Base-by-base conservation (phyloP, 768 basidiomycete species). In the Pulveroboletus sp. region DNA sequence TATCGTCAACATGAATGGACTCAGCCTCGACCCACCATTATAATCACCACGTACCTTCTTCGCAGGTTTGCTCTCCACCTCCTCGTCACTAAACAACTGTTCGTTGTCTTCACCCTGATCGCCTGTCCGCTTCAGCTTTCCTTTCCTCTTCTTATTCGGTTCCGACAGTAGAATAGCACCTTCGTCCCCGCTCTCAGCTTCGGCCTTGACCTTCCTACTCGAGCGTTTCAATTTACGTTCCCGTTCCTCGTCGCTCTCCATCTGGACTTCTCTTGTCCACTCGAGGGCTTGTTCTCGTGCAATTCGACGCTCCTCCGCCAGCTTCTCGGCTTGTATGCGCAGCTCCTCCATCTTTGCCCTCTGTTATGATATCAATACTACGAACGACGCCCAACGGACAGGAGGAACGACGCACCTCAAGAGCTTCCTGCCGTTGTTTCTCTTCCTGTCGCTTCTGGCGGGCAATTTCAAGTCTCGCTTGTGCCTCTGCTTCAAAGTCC, bases 371-470 rank as follows among this genome's bases (percentile, higher is more conserved):
- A 36, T 3, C n/a, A 40, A 8, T 11, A 43, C 21, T 0, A 18
- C 8, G 55, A 37, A 36, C 41, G 17, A 8, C 5, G 15, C 18
- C 18, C 6, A 26, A 18, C 7, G 9, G 31, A 27, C 17, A 47
- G 30, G 53, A 43, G 41, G 46, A 26, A 28, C 27, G 42, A 69
- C 78, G 49, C 33, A 89, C 89, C 77, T 90, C 87, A 43, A 78
- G 54, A 4, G 76, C 79, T 52, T 85, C 84, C 49, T 74, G 73
- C 6, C 80, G 75, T 3, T 83, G 79, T 63, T 76, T 81, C 68
- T 97, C 93, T 51, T 88, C 89, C 57, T 87, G 85, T 50, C 96
- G 77, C 62, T 76, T 79, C 54, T 79, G 81, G 47, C 89, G 78
- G 6, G 93, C 93, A 17, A 79, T 76, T 36, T 91, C 88, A 3